Base-by-base conservation (phyloP, 352 stramenopile genomes). In the Globisporangium cylindrosporum region DNA sequence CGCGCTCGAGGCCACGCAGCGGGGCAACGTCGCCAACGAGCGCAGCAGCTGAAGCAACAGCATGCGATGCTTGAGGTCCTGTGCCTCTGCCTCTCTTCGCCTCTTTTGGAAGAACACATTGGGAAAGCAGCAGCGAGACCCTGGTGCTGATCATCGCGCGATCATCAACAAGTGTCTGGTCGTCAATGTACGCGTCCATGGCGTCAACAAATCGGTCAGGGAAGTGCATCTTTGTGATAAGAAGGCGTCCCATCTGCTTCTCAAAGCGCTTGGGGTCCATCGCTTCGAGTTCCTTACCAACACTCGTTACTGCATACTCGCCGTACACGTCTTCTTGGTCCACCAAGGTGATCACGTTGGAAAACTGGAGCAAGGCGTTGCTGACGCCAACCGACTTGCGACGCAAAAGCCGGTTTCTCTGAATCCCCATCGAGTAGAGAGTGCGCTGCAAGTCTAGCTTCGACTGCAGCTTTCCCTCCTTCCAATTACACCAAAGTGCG, bases 401-500 rank as follows among this genome's bases (percentile, higher is more conserved):
- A 2, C 72, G 64, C 20, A 73, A 46, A 43, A 56, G 18, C 1
- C 54, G 73, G 38, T 22, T 69, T 58, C 64, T 38, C 3, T 68
- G 53, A 4, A 72, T 14, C 3, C 70, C 64, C 5, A 68, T 54
- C 7, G 66, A 59, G 38, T 27, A 7, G 3, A 81, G 46, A 12
- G 77, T 38, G 20, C 36, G 64, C 9, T 73, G 60, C 0, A 78
- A 5, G 5, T 84, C 71, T 4, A 41, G 27, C 18, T 72, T 67
- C 3, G 73, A 46, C 4, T 72, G 64, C 18, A 73, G 38, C 60
- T 75, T 75, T 1, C 59, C 68, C 2, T 75, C 71, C n/a, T 76
- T 84, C 78, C 78, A 88, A 36, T 85, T 70, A 27, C 72, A 70
- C 82, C 82, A 90, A 1, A 82, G n/a, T 24, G 64, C 71, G 22